Conservation (phyloP, 495 filamentous ascomycete genomes). For the Podospora fimiseda region DNA sequence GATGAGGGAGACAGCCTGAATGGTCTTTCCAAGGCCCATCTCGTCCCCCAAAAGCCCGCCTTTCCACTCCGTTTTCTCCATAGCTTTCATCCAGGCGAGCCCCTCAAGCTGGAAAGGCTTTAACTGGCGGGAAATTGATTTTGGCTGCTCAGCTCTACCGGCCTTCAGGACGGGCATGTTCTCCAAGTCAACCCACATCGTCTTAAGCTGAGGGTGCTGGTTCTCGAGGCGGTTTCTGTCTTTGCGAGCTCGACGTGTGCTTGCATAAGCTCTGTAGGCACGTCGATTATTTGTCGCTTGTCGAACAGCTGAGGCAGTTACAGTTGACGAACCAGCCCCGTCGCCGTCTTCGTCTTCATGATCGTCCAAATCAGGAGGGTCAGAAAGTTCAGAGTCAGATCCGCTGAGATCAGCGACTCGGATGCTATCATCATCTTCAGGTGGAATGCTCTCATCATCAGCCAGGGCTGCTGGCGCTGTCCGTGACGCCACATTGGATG, state of each 20-base stretch:
- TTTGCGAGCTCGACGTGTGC: slow-evolving; percentile 18
- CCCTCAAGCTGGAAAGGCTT: slow-evolving; percentile 93
- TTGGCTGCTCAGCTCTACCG: slow-evolving; percentile 65
- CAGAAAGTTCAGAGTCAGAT: background rate
- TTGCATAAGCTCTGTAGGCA: slow-evolving; percentile 21
- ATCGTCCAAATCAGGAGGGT: background rate
- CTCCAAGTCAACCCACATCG: slow-evolving; percentile 77
- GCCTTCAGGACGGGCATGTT: slow-evolving; percentile 58
- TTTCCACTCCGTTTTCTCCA: slow-evolving; percentile 77
- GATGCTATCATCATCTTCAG: slow-evolving; percentile 4
- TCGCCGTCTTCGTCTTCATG: background rate
- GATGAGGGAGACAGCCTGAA: slow-evolving; percentile 91
- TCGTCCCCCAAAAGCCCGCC: slow-evolving; percentile 91
- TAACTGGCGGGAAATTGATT: slow-evolving; percentile 68
- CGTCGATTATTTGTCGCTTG: slow-evolving; percentile 16
- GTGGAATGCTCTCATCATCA: background rate
- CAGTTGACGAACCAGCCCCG: background rate
- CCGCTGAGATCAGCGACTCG: background rate
- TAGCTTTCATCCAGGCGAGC: slow-evolving; percentile 83
- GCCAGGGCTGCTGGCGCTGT: background rate
- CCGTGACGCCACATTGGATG: background rate
- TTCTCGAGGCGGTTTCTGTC: slow-evolving; percentile 49
- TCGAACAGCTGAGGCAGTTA: slow-evolving; percentile 5
- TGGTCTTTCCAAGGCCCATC: slow-evolving; percentile 98
- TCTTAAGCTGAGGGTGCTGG: slow-evolving; percentile 67